phyloP scores from a whole-genome alignment of 148 eudicot species.

The Cornus kousa region DNA sequence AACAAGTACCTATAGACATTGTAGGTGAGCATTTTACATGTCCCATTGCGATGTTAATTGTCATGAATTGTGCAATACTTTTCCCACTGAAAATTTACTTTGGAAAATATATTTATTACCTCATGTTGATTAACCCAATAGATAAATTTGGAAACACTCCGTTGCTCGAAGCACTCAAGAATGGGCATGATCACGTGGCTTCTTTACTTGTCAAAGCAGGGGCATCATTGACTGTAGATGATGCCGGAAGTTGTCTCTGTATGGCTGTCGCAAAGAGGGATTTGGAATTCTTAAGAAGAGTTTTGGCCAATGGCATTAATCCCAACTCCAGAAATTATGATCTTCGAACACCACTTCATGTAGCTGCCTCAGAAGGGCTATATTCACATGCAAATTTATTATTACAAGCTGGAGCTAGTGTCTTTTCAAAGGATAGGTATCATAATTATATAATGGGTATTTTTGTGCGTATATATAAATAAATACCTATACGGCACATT shows the following conservation, averaged over 20 bases:
- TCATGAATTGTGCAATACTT: not conserved
- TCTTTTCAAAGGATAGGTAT: conserved; percentile 41
- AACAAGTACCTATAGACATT: conserved; percentile 15
- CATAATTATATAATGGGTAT: not conserved
- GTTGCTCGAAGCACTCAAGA: conserved; percentile 41
- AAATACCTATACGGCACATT: not conserved
- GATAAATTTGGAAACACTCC: conserved; percentile 43
- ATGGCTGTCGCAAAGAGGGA: conserved; percentile 30
- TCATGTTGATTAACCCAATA: not conserved
- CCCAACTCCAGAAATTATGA: conserved; percentile 43
- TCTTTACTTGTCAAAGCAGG: conserved; percentile 32
- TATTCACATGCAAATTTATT: conserved; percentile 20
- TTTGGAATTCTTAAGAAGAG: conserved; percentile 23
- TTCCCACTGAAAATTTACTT: not conserved
- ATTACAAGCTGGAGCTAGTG: conserved; percentile 43
- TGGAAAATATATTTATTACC: not conserved
- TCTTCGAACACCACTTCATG: conserved; percentile 39
- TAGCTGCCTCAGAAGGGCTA: conserved; percentile 44
- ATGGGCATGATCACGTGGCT: conserved; percentile 36
- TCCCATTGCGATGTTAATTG: not conserved
- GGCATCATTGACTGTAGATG: conserved; percentile 22
- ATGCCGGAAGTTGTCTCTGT: conserved; percentile 34
- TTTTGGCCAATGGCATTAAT: conserved; percentile 35
- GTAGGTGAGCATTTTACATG: conserved; percentile 15
- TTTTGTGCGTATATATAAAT: not conserved